A percentile compares a stretch with the other conserved stretches of the same genome.
These are phyloP conservation scores for Nemania serpens DNA, from an alignment of 2,329 filamentous ascomycete species.

Conservation along the genomic window DNA sequence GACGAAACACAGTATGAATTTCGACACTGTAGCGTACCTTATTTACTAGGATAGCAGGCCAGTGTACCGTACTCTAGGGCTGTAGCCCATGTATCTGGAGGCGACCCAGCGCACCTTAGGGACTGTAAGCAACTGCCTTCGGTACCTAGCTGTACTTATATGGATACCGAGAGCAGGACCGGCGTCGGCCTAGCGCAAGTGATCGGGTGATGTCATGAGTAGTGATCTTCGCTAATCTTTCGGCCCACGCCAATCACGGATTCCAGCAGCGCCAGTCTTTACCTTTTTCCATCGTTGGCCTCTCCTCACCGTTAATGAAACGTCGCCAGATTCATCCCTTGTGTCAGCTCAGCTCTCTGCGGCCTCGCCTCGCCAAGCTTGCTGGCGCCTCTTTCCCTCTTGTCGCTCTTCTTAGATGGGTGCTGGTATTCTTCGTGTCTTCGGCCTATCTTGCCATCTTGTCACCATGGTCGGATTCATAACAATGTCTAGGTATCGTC, in stretches of 20 bases:
- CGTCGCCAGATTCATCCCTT: constrained; percentile 11
- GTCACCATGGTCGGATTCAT: not conserved
- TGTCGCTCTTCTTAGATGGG: not conserved
- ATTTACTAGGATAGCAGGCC: no score
- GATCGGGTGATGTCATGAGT: constrained; percentile 29
- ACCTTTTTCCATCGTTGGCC: constrained; percentile 8
- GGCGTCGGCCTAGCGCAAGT: constrained; percentile 12
- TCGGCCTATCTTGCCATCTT: constrained; percentile 9
- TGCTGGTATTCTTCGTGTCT: not conserved
- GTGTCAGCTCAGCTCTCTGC: constrained; percentile 17
- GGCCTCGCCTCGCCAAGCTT: not conserved
- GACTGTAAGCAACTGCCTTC: no score
- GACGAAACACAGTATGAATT: constrained; percentile 13
- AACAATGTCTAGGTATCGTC: not conserved
- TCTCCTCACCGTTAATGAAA: constrained; percentile 22
- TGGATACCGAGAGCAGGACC: not conserved
- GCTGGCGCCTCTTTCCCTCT: not conserved
- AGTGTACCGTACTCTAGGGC: no score
- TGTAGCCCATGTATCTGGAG: no score
- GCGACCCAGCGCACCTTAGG: no score
- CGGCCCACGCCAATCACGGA: constrained; percentile 27
- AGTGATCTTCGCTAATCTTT: constrained; percentile 29
- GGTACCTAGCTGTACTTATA: not conserved
- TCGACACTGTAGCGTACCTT: no score
- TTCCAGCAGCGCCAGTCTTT: constrained; percentile 17